A percentile compares a stretch with the other conserved stretches of the same genome.
phyloP scores from a whole-genome alignment of 148 eudicot genomes.

The Linanthus parryae region DNA sequence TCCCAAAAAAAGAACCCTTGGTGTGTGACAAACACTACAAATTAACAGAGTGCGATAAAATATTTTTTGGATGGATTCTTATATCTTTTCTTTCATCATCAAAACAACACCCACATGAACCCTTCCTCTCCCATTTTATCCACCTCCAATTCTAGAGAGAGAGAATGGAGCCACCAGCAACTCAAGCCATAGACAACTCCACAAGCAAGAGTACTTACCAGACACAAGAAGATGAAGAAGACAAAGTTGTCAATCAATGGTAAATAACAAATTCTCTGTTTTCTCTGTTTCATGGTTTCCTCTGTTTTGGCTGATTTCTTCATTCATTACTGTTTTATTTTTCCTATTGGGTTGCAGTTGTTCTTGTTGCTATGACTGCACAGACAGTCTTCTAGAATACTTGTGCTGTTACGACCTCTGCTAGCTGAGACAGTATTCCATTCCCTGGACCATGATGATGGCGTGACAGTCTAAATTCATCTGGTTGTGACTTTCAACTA shows the following conservation, averaged over 20 bases:
- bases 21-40: no score
- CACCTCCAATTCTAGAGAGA: slow-evolving; percentile 5
- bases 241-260: slow-evolving; percentile 23
- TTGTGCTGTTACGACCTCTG: slow-evolving; percentile 19
- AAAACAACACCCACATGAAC: background rate
- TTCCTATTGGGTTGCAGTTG: slow-evolving; percentile 18
- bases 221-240: slow-evolving; percentile 18
- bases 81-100: no score
- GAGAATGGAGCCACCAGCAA: slow-evolving; percentile 29
- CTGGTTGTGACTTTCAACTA: no score
- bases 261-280: background rate
- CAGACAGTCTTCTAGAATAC: slow-evolving; percentile 20
- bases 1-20: background rate
- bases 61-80: background rate
- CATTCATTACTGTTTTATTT: background rate
- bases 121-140: background rate
- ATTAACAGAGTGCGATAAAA: no score
- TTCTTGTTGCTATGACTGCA: slow-evolving; percentile 29
- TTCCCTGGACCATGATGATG: no score
- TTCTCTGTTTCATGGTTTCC: background rate
- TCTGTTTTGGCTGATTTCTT: background rate
- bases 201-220: slow-evolving; percentile 6
- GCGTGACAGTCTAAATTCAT: no score
- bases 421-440: background rate
- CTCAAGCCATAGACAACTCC: slow-evolving; percentile 19